phyloP scores from a whole-genome alignment of 1,284 basidiomycete genomes.

The Leccinum solheimii region DNA sequence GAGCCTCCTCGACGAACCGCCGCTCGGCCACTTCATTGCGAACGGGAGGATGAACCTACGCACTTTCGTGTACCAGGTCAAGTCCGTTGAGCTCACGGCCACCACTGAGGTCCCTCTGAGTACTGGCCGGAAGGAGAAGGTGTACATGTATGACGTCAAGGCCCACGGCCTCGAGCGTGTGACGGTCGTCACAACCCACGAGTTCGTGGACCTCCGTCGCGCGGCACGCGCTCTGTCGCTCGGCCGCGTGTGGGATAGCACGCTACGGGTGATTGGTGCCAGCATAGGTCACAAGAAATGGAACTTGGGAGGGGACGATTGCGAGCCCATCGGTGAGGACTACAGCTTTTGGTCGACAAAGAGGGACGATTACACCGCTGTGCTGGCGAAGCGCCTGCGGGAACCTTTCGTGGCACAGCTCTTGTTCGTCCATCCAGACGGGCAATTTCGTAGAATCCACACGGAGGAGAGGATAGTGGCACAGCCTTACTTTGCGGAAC shows the following conservation, averaged over 20 bases:
- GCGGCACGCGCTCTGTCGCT: constrained; percentile 16
- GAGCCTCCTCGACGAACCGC: constrained; percentile 23
- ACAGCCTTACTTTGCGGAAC: constrained; percentile 15
- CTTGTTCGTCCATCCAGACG: constrained; percentile 24
- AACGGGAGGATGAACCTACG: constrained; percentile 32
- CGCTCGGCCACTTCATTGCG: constrained; percentile 32
- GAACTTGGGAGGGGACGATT: background rate
- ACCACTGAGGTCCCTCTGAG: constrained; percentile 2
- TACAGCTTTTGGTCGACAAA: constrained; percentile 18
- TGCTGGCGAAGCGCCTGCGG: constrained; percentile 16
- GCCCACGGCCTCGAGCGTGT: constrained; percentile 20
- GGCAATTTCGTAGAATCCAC: constrained; percentile 21
- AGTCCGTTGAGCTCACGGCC: constrained; percentile 10
- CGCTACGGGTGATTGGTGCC: constrained; percentile 14
- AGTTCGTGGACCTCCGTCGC: constrained; percentile 3
- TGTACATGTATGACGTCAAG: constrained; percentile 21
- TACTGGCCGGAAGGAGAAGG: constrained; percentile 5
- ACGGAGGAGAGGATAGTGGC: constrained; percentile 27
- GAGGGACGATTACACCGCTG: constrained; percentile 10
- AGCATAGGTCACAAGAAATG: background rate
- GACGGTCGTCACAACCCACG: constrained; percentile 17
- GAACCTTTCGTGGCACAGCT: constrained; percentile 25
- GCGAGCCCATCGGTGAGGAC: background rate
- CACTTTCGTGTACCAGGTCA: constrained; percentile 28
- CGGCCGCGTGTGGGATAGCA: constrained; percentile 26